Conservation (phyloP, 129 eudicot species). For the Smallanthus sonchifolius region DNA sequence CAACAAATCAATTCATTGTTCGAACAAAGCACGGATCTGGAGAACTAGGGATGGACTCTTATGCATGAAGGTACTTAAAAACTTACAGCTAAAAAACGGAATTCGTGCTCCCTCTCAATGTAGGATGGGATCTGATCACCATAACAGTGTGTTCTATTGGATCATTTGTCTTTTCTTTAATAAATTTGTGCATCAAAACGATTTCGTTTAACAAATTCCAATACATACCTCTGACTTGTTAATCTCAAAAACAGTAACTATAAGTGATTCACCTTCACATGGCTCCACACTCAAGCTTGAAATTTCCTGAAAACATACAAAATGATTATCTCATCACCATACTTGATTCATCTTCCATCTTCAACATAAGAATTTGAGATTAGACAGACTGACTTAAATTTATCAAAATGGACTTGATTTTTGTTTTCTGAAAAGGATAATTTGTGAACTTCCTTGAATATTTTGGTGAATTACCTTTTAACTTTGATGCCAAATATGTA, state of each 20-base stretch:
- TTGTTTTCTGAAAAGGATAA: too few relatives aligned
- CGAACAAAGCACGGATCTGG: background rate
- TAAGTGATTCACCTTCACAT: slow-evolving; percentile 77
- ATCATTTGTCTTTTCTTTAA: background rate
- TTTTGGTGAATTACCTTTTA: too few relatives aligned
- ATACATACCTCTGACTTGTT: slow-evolving; percentile 62
- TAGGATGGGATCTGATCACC: slow-evolving; percentile 69
- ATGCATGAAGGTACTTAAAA: background rate
- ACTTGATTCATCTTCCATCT: slow-evolving; percentile 4
- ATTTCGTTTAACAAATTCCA: slow-evolving; percentile 5
- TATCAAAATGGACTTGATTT: too few relatives aligned
- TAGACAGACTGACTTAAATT: background rate
- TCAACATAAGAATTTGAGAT: background rate
- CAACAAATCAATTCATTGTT: slow-evolving; percentile 3
- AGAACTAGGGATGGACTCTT: background rate
- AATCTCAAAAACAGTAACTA: slow-evolving; percentile 87
- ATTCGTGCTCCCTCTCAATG: slow-evolving; percentile 91
- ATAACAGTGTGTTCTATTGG: slow-evolving; percentile 15
- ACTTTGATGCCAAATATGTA: background rate
- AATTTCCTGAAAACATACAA: slow-evolving; percentile 54
- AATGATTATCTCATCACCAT: slow-evolving; percentile 3
- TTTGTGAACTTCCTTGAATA: too few relatives aligned
- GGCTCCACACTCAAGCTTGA: slow-evolving; percentile 99
- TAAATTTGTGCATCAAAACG: background rate
- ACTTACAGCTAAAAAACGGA: slow-evolving; percentile 91